Percentiles rank a stretch among this genome's conserved stretches.
Conservation (phyloP, 2,329 filamentous ascomycete species). For the Coniochaeta sp. region DNA sequence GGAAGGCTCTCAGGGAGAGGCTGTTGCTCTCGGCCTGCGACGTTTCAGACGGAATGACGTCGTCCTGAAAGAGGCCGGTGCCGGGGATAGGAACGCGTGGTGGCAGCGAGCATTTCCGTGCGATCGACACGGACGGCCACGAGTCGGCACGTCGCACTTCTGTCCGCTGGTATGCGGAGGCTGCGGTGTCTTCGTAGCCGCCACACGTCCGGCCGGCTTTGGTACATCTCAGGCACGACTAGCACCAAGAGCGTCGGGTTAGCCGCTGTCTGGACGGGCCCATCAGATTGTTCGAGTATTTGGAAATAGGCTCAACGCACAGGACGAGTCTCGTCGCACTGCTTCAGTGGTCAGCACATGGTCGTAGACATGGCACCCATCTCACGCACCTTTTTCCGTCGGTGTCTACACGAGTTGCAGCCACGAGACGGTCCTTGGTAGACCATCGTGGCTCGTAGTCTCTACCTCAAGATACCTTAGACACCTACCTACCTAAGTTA, state of each 20-base stretch:
- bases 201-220: constrained; percentile 12
- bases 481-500: too few relatives aligned
- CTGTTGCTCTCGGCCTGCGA: constrained; percentile 9
- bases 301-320: constrained; percentile 8
- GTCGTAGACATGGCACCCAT: neutral
- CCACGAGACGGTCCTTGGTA: constrained; percentile 18
- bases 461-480: too few relatives aligned
- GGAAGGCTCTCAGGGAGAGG: constrained; percentile 12
- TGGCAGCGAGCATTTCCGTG: constrained; percentile 15
- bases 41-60: constrained; percentile 9
- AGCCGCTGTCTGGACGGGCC: neutral
- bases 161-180: neutral
- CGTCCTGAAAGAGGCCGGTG: constrained; percentile 10
- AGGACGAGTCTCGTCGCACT: constrained; percentile 16
- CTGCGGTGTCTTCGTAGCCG: neutral
- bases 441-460: neutral
- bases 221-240: constrained; percentile 15
- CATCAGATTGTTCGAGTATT: too few relatives aligned
- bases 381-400: constrained; percentile 13
- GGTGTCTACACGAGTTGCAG: constrained; percentile 12
- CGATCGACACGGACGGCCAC: constrained; percentile 2
- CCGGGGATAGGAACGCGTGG: constrained; percentile 10
- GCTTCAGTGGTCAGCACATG: neutral
- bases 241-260: neutral
- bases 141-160: neutral